A percentile compares a stretch with the other conserved stretches of the same genome.
Evolutionary conservation across 768 basidiomycete genomes (phyloP).

Genomic region (Xerocomellus dryophilus): DNA sequence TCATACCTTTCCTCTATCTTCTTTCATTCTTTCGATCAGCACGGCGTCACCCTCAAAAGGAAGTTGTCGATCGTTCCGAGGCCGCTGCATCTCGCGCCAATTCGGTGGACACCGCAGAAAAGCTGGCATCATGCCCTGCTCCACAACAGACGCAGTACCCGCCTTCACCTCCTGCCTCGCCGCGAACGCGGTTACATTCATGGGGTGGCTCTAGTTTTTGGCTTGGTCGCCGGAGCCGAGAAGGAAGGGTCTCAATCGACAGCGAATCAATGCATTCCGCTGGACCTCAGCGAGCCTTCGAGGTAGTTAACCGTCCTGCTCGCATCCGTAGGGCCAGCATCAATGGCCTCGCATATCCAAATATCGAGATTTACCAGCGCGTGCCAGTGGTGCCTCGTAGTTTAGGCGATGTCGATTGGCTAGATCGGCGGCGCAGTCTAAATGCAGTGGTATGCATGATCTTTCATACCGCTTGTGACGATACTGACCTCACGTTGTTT

Average conservation of each 20-base stretch:
- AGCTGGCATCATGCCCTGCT: conserved; percentile 32
- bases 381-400: conserved; percentile 47
- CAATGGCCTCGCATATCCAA: conserved; percentile 39
- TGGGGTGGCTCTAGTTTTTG: conserved; percentile 40
- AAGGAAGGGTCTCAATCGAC: conserved; percentile 40
- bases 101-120: conserved; percentile 42
- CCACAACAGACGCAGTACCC: conserved; percentile 31
- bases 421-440: conserved; percentile 67
- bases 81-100: conserved; percentile 31
- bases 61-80: conserved; percentile 24
- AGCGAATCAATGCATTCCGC: conserved; percentile 37
- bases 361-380: conserved; percentile 47
- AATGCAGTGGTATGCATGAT: conserved; percentile 59
- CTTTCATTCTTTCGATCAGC: conserved; percentile 22
- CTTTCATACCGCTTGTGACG: conserved; percentile 16
- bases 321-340: conserved; percentile 52
- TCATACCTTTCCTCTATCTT: conserved; percentile 45
- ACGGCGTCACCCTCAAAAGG: conserved; percentile 16
- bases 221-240: conserved; percentile 33
- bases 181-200: conserved; percentile 34
- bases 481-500: conserved; percentile 21
- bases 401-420: conserved; percentile 75
- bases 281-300: conserved; percentile 40
- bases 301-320: conserved; percentile 48
- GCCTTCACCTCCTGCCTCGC: conserved; percentile 31